A percentile compares a stretch with the other conserved stretches of the same genome.
phyloP scores from a whole-genome alignment of 768 basidiomycete species.

The Mycena filopes region DNA sequence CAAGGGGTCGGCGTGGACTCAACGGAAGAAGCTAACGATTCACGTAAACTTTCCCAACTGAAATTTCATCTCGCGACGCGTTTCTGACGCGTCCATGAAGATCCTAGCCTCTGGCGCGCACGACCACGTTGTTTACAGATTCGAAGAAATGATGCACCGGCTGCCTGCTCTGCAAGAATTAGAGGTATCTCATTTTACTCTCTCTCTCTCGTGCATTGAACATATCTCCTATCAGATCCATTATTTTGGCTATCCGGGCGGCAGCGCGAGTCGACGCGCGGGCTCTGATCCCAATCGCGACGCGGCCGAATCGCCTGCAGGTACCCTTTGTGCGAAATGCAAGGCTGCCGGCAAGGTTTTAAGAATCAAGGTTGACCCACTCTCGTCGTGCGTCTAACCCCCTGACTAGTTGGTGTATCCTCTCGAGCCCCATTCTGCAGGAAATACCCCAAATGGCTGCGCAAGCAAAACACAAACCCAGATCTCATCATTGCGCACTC shows the following conservation, averaged over 20 bases:
- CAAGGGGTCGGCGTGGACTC: conserved; percentile 10
- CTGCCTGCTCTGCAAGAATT: conserved; percentile 13
- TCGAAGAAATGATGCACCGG: conserved; percentile 14
- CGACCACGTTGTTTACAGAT: conserved; percentile 6
- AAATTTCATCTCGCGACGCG: neutral
- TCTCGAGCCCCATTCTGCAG: neutral
- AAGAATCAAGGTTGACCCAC: neutral
- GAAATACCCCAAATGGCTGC: conserved; percentile 17
- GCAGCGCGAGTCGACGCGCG: neutral
- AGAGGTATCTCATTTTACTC: neutral
- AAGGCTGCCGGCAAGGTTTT: conserved; percentile 11
- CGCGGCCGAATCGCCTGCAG: conserved; percentile 8
- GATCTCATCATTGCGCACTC: conserved; percentile 17
- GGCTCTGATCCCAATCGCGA: conserved; percentile 6
- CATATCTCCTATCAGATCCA: neutral
- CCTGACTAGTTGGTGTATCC: too few species aligned
- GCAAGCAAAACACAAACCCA: conserved; percentile 6
- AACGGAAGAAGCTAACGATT: conserved; percentile 8
- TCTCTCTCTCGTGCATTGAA: neutral
- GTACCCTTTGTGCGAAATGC: conserved; percentile 7
- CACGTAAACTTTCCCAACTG: neutral
- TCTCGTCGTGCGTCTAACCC: neutral
- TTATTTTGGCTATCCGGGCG: conserved; percentile 6
- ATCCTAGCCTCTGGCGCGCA: conserved; percentile 9
- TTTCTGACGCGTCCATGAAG: neutral